Evolutionary conservation across 2,329 filamentous ascomycete genomes (phyloP), one percentile per base, ranked within the genome.

Genomic region (Ceratocystis eucalypticola): DNA sequence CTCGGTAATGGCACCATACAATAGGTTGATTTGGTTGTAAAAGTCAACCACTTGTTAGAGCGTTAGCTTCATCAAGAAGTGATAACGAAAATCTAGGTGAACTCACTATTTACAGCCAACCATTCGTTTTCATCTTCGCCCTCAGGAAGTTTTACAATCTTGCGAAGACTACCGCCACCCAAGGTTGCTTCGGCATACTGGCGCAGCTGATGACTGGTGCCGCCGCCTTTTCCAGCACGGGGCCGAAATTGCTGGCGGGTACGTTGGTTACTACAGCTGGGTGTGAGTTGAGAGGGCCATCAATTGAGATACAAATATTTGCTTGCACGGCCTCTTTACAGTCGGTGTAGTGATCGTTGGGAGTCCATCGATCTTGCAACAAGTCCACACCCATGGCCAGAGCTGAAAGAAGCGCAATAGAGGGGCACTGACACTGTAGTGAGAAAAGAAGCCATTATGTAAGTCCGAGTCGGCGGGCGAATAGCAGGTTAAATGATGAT

Each of bases 21-120:
- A 87, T 45, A 99, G 84, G 78, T 99, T 99, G 80, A 99, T 96
- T 78, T 99, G 94, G 80, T 99, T 99, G 84, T 99, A 99, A 78
- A 99, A 99, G 78, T 99, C 94, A 79, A 99, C 94, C 80, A 99
- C 92, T 96, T 41, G 71, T 28, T 61, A 28, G 69, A 77, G 64
- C 77, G 74, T 65, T 50, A 57, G 12, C 25, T 67, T 55, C 65
- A 57, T 48, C 4, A 46, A n/a, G 20, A 17, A n/a, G 17, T 3
- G 2, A 17, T 28, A 20, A n/a, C 20, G 22, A 12, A 10, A 20
- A 25, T n/a, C 22, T 10, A 8, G 65, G n/a, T 22, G 17, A 20
- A 71, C 85, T 72, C 79, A 96, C 92, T 89, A 78, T 99, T 99
- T 72, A 99, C 94, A 33, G 94, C 94, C 69, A 99, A 78, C 94